A percentile compares a stretch with the other conserved stretches of the same genome.
Evolutionary conservation across 2,329 filamentous ascomycete species (phyloP).

Genomic region (Volutella citrinella): DNA sequence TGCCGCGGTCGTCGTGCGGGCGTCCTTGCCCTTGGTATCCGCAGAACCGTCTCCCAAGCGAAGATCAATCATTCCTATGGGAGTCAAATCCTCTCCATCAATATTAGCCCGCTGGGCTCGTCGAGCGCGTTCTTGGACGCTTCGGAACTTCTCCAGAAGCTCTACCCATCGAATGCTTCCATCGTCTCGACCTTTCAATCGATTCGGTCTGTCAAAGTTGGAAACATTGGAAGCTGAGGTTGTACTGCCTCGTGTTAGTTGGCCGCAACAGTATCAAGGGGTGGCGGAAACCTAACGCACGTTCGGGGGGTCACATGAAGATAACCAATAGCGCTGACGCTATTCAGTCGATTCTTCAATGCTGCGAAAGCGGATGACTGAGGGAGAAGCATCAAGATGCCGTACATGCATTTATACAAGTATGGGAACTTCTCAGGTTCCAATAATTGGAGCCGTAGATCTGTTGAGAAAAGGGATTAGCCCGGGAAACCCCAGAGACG

Average conservation of each 20-base stretch:
- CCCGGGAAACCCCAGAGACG: neutral
- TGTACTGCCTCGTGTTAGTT: conserved; percentile 33
- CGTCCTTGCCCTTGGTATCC: conserved; percentile 41
- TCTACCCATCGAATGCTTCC: conserved; percentile 87
- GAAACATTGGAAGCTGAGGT: conserved; percentile 48
- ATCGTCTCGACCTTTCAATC: conserved; percentile 80
- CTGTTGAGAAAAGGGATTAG: conserved; percentile 46
- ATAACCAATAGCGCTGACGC: conserved; percentile 94
- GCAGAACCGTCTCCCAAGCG: conserved; percentile 39
- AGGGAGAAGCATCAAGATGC: conserved; percentile 94
- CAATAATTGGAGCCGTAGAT: conserved; percentile 88
- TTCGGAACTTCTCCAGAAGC: conserved; percentile 89
- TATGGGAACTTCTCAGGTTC: conserved; percentile 95
- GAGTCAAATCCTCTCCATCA: conserved; percentile 47
- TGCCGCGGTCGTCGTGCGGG: conserved; percentile 27
- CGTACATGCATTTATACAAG: conserved; percentile 96
- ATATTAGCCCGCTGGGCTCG: conserved; percentile 61
- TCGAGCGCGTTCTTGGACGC: conserved; percentile 82
- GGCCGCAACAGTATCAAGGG: too few species aligned
- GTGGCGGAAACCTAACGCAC: too few species aligned
- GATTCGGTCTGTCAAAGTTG: conserved; percentile 69
- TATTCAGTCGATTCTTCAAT: conserved; percentile 93
- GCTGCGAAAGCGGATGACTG: conserved; percentile 97
- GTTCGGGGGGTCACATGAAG: conserved; percentile 76
- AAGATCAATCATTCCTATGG: conserved; percentile 42